Evolutionary conservation across 768 basidiomycete species (phyloP), one percentile per base, ranked within the genome.

Genomic region (Clathrus columnatus): DNA sequence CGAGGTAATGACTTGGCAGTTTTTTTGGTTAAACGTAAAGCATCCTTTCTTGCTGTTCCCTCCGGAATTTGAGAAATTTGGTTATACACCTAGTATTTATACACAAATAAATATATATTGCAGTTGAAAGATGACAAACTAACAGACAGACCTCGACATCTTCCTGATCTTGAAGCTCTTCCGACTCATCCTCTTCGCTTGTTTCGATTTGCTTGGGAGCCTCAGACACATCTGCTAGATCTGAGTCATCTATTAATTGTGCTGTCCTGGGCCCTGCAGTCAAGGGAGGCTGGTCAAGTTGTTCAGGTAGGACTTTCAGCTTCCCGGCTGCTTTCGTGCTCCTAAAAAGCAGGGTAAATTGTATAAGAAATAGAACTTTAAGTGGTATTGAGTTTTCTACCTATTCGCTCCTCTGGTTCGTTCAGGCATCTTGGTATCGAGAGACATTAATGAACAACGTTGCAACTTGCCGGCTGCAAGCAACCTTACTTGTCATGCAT

Each of bases 61-160:
- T 91, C 91, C 2, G 94, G 93, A 50, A 97, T 97, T 29, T 91
- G 82, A 4, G 89, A 87, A 57, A 97, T 83, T 72, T 95, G 92
- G 61, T 91, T 90, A 68, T 94, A 94, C n/a, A 89, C 86, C 88
- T 93, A 60, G 18, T 48, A 27, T 28, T 52, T 24, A 42, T 28
- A 59, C 27, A 10, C 46, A 24, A 51, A 46, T 45, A 46, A 24
- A 2, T 44, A 50, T 50, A 24, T 23, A 18, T 54, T 45, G 14
- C 27, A 49, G 11, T n/a, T 24, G 8, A 7, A 45, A n/a, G 43
- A 28, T 5, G 6, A 21, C 10, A 26, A 26, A 55, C 10, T 56
- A 20, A 26, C 30, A 18, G 30, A 17, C 42, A 52, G 57, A 82
- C 84, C 73, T 87, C 85, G 4, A 81, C 77, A 48, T 82, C 72